Conservation (phyloP, 1,139 yeast genomes). For the Magnusiomyces suaveolens region DNA sequence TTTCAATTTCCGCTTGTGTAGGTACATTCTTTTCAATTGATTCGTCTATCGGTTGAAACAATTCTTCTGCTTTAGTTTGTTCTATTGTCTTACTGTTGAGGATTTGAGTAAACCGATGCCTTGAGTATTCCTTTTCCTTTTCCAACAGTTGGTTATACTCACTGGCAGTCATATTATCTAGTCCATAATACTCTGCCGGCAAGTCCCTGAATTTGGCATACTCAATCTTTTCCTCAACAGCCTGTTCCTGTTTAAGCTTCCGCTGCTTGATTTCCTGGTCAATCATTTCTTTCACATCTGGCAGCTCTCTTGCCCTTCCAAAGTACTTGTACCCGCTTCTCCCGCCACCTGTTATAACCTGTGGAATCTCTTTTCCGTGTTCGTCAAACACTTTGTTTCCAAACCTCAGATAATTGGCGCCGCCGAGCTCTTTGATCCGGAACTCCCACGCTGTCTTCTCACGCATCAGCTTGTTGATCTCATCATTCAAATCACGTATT, state of each 20-base stretch:
- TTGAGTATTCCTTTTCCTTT: conserved; percentile 27
- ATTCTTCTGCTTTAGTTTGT: conserved; percentile 4
- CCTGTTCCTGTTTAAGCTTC: conserved; percentile 15
- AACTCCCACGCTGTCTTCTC: conserved; percentile 74
- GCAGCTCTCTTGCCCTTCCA: conserved; percentile 75
- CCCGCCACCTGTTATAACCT: conserved; percentile 11
- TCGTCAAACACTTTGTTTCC: conserved; percentile 21
- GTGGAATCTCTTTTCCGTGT: conserved; percentile 27
- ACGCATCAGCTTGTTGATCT: conserved; percentile 54
- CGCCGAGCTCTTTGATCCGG: conserved; percentile 59
- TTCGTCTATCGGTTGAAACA: conserved; percentile 21
- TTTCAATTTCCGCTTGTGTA: conserved; percentile 36
- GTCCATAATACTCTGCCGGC: conserved; percentile 42
- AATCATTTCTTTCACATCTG: conserved; percentile 56
- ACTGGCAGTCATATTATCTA: conserved; percentile 27
- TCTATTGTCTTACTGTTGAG: conserved; percentile 14
- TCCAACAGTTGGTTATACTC: conserved; percentile 12
- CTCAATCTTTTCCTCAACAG: conserved; percentile 23
- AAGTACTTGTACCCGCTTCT: conserved; percentile 56
- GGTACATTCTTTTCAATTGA: conserved; percentile 30
- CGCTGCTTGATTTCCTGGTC: conserved; percentile 27
- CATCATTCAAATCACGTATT: conserved; percentile 67
- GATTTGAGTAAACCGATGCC: conserved; percentile 6
- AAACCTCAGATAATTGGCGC: conserved; percentile 46
- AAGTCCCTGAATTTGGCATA: conserved; percentile 22